Conservation (phyloP, 768 basidiomycete genomes). For the Grammothele lineata region DNA sequence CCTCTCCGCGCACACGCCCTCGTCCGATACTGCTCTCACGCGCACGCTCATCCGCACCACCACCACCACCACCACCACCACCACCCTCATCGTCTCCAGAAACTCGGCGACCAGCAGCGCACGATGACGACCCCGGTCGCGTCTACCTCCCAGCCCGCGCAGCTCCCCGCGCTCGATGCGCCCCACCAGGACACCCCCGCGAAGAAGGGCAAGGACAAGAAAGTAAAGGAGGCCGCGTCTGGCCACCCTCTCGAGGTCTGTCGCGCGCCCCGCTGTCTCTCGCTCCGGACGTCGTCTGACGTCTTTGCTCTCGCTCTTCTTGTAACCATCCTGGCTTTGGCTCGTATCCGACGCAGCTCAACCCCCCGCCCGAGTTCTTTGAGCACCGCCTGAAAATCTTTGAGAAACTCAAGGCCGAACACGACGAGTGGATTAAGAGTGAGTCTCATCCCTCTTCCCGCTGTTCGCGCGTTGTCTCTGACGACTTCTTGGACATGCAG, state of each 20-base stretch:
- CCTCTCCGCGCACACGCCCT: too few relatives aligned
- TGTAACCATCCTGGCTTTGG: conserved; percentile 9
- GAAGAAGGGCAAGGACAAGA: conserved; percentile 37
- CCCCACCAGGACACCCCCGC: conserved; percentile 43
- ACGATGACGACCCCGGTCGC: conserved; percentile 53
- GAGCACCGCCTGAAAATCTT: conserved; percentile 86
- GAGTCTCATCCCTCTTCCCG: conserved; percentile 16
- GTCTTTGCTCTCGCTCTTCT: conserved; percentile 1
- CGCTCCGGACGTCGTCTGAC: background rate
- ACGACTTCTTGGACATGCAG: conserved; percentile 30
- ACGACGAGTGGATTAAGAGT: conserved; percentile 81
- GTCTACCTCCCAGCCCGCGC: conserved; percentile 51
- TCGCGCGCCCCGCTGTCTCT: conserved; percentile 29
- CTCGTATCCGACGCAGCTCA: too few relatives aligned
- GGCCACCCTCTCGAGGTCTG: conserved; percentile 71
- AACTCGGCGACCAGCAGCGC: background rate
- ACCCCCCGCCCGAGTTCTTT: conserved; percentile 84
- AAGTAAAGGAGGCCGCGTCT: conserved; percentile 27
- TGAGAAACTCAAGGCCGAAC: conserved; percentile 78
- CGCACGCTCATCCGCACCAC: too few relatives aligned
- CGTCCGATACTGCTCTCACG: too few relatives aligned
- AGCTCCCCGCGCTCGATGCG: conserved; percentile 40
- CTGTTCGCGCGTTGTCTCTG: background rate
- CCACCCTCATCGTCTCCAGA: too few relatives aligned
- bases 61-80: too few relatives aligned